Evolutionary conservation across 2,329 filamentous ascomycete species (phyloP).

Genomic region (Neofusicoccum sp.): DNA sequence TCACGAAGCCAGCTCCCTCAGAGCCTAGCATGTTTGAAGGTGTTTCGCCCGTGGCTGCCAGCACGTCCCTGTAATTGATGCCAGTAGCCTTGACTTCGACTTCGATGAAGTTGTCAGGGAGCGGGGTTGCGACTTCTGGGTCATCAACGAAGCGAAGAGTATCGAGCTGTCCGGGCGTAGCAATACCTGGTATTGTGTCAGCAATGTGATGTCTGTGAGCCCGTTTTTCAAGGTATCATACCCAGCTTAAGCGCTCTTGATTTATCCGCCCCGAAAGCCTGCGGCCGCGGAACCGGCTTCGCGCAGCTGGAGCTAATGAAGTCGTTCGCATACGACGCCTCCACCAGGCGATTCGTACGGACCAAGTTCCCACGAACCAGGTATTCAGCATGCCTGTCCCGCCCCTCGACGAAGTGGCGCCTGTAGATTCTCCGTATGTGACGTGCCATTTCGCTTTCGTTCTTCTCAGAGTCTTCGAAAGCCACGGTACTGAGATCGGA

Average conservation of each 20-base stretch:
- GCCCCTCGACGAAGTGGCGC: constrained; percentile 1
- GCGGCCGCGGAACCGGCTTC: background rate
- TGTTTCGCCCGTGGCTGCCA: constrained; percentile 23
- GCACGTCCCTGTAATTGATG: constrained; percentile 29
- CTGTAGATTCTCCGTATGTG: constrained; percentile 8
- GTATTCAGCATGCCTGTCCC: constrained; percentile 3
- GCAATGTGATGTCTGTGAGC: background rate
- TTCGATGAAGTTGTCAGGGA: constrained; percentile 20
- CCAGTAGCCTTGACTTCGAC: constrained; percentile 21
- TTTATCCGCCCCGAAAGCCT: background rate
- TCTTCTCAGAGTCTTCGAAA: constrained; percentile 8
- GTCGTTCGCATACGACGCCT: constrained; percentile 4
- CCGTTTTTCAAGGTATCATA: background rate
- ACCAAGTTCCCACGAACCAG: constrained; percentile 3
- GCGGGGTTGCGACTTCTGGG: background rate
- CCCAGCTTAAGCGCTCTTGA: constrained; percentile 10
- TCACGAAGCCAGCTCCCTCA: constrained; percentile 22
- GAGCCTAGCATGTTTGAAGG: constrained; percentile 9
- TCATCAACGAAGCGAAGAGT: constrained; percentile 6
- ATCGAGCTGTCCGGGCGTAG: constrained; percentile 5
- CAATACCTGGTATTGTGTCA: background rate
- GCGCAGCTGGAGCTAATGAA: constrained; percentile 12
- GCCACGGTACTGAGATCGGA: background rate
- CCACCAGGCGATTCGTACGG: constrained; percentile 1
- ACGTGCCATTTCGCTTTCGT: constrained; percentile 6